Evolutionary conservation across 768 basidiomycete genomes (phyloP).

Genomic region (Amylocystis lapponica): DNA sequence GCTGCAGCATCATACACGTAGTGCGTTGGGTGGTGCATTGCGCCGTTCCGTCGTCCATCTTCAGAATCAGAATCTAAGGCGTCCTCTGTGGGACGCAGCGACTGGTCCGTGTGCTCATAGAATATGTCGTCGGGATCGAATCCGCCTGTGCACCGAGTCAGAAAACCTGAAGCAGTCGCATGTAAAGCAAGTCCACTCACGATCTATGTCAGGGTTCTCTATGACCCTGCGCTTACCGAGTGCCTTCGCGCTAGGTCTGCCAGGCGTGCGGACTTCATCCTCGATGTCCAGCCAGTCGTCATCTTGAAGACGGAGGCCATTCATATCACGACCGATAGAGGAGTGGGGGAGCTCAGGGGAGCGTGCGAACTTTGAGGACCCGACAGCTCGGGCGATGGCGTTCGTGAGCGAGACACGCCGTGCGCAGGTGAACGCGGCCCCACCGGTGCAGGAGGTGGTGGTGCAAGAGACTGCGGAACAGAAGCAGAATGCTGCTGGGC

Average conservation of each 20-base stretch:
- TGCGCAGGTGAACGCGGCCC: slow-evolving; percentile 65
- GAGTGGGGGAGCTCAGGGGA: slow-evolving; percentile 2
- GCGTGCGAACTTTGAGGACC: no score
- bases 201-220: slow-evolving; percentile 39
- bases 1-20: slow-evolving; percentile 94
- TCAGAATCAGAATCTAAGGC: slow-evolving; percentile 47
- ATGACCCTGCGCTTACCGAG: slow-evolving; percentile 75
- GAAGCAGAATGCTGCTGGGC: slow-evolving; percentile 17
- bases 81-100: slow-evolving; percentile 19
- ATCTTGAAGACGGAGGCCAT: slow-evolving; percentile 22
- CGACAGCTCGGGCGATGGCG: slow-evolving; percentile 61
- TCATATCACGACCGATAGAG: slow-evolving; percentile 1
- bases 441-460: slow-evolving; percentile 63
- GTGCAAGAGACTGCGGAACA: slow-evolving; percentile 43
- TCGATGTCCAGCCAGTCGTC: slow-evolving; percentile 11
- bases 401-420: slow-evolving; percentile 43
- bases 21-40: slow-evolving; percentile 44
- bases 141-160: slow-evolving; percentile 28
- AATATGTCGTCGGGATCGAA: slow-evolving; percentile 56
- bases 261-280: slow-evolving; percentile 31
- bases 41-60: slow-evolving; percentile 26
- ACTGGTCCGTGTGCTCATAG: slow-evolving; percentile 35
- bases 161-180: background rate
- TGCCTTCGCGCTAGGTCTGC: slow-evolving; percentile 78
- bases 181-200: slow-evolving; percentile 27